These are phyloP conservation scores for Scytalidium sp. DNA, from an alignment of 2,329 filamentous ascomycete species.

Conservation along the genomic window DNA sequence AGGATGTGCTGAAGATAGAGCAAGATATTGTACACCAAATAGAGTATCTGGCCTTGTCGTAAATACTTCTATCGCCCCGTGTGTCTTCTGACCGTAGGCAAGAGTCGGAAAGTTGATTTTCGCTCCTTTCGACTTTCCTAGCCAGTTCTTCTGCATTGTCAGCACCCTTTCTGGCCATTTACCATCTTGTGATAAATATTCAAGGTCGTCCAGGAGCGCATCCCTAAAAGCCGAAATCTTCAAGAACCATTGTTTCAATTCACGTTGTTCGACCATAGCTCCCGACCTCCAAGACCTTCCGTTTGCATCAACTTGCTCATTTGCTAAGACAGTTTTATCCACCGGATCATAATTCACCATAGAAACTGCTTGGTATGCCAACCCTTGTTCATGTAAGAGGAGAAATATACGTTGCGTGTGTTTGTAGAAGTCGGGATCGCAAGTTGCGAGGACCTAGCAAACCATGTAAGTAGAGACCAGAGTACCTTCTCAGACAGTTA, in stretches of 20 bases:
- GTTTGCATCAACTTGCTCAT: constrained; percentile 88
- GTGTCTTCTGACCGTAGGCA: constrained; percentile 14
- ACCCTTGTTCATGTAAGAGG: constrained; percentile 66
- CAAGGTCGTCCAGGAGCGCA: constrained; percentile 67
- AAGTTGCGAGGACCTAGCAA: constrained; percentile 74
- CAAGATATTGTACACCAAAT: constrained; percentile 83
- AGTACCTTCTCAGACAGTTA: constrained; percentile 20
- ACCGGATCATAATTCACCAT: constrained; percentile 89
- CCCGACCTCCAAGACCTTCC: constrained; percentile 86
- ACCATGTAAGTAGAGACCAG: constrained; percentile 11
- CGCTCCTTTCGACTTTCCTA: constrained; percentile 75
- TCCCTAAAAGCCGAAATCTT: constrained; percentile 79
- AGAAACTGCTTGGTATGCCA: constrained; percentile 81
- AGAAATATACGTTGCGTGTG: constrained; percentile 87
- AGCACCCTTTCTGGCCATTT: constrained; percentile 82
- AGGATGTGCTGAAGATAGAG: constrained; percentile 71
- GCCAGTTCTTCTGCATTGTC: constrained; percentile 83
- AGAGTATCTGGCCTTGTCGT: constrained; percentile 84
- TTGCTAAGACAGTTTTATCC: constrained; percentile 85
- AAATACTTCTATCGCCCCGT: constrained; percentile 62
- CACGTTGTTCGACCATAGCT: constrained; percentile 75
- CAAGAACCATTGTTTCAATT: constrained; percentile 87
- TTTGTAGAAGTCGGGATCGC: constrained; percentile 81
- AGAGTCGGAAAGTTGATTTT: constrained; percentile 67
- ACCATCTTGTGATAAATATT: constrained; percentile 57